Conservation (phyloP, 2,329 filamentous ascomycete species). For the Pleurostoma richardsiae region DNA sequence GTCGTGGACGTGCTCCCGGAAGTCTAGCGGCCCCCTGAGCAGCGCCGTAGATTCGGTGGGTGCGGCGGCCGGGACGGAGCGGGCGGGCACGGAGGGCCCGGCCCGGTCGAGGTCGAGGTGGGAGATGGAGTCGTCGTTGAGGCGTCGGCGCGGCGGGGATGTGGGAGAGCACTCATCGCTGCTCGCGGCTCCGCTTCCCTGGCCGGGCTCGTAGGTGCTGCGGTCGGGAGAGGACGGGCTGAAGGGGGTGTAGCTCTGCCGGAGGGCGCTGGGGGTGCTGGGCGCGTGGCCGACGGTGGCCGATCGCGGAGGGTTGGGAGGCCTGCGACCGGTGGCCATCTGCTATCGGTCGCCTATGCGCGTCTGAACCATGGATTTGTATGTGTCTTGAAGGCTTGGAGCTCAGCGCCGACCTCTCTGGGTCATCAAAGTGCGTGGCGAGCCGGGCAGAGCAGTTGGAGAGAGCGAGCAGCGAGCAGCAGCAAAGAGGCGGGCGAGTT, state of each 20-base stretch:
- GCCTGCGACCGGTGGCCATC: constrained; percentile 3
- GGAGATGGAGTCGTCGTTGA: constrained; percentile 11
- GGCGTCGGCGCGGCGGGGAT: neutral
- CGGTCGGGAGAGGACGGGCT: constrained; percentile 4
- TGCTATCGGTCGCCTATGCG: too few relatives aligned
- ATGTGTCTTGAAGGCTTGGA: too few relatives aligned
- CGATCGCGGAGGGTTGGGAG: neutral
- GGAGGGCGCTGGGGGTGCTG: constrained; percentile 37
- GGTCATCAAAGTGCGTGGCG: too few relatives aligned
- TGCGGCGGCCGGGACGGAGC: neutral
- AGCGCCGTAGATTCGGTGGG: constrained; percentile 48
- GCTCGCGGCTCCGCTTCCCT: neutral
- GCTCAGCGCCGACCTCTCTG: too few relatives aligned
- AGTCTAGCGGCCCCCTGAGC: constrained; percentile 27
- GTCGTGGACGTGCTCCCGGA: constrained; percentile 32
- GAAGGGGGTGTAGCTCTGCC: constrained; percentile 32
- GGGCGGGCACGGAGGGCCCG: constrained; percentile 5
- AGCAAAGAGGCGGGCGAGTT: too few relatives aligned
- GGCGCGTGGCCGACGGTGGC: constrained; percentile 28
- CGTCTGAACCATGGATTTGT: too few relatives aligned
- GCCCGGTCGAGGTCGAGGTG: constrained; percentile 12
- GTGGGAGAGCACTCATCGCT: neutral
- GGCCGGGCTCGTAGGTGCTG: neutral
- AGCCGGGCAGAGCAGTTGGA: too few relatives aligned
- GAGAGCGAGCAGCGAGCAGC: too few relatives aligned